phyloP scores from a whole-genome alignment of 345 rosid genomes.

The Citrus mangshanensis region DNA sequence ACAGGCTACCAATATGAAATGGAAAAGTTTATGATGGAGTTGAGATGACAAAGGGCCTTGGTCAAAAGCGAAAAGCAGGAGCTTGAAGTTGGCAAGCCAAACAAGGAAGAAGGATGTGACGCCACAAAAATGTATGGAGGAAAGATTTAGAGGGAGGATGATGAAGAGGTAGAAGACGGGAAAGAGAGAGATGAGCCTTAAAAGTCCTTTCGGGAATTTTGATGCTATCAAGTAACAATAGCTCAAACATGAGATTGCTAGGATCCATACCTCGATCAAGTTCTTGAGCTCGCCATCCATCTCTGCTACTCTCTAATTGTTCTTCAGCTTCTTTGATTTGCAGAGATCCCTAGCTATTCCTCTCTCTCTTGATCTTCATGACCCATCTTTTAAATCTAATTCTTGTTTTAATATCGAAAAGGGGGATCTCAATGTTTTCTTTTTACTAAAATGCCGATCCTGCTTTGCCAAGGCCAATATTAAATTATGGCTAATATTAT shows the following conservation, averaged over 20 bases:
- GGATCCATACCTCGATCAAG: conserved; percentile 32
- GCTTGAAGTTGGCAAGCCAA: conserved; percentile 69
- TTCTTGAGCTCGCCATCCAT: conserved; percentile 19
- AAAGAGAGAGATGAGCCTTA: conserved; percentile 35
- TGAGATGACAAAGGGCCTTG: conserved; percentile 59
- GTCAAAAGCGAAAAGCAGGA: conserved; percentile 62
- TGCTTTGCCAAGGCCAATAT: background rate
- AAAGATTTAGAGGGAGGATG: conserved; percentile 36
- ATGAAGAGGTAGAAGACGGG: conserved; percentile 41
- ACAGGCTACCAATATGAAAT: conserved; percentile 55
- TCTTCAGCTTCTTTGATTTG: background rate
- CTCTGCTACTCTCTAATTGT: background rate
- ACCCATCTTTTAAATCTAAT: too few species aligned
- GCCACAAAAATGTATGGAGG: conserved; percentile 29
- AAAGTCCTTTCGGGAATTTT: conserved; percentile 22
- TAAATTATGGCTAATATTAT: too few species aligned
- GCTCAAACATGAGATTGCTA: conserved; percentile 11
- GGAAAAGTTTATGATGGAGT: conserved; percentile 31
- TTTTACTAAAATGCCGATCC: background rate
- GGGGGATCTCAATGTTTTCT: too few species aligned
- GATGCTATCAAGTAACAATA: conserved; percentile 33
- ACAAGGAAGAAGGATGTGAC: conserved; percentile 41
- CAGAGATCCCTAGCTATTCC: too few species aligned
- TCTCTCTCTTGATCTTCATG: too few species aligned
- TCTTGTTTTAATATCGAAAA: too few species aligned